phyloP scores from a whole-genome alignment of 176 grass and related monocot species.

The Tuctoria greenei region DNA sequence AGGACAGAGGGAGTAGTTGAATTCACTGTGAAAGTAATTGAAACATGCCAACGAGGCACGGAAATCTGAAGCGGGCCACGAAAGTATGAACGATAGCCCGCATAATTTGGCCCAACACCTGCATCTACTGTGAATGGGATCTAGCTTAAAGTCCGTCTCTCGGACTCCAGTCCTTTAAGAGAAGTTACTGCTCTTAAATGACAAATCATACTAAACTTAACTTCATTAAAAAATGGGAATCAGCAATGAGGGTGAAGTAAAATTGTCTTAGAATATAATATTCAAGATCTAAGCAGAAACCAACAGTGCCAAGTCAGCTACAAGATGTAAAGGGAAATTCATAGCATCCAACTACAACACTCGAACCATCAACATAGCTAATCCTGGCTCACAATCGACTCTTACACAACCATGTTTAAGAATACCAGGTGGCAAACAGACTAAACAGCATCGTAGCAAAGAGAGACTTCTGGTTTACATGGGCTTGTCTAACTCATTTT shows the following conservation, averaged over 20 bases:
- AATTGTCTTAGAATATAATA: slow-evolving; percentile 20
- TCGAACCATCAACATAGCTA: slow-evolving; percentile 7
- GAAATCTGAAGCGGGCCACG: not conserved
- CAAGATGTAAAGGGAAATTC: slow-evolving; percentile 19
- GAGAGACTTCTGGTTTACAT: not conserved
- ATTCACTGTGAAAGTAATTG: too few species aligned
- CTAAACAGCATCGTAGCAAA: slow-evolving; percentile 19
- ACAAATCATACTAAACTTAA: not conserved
- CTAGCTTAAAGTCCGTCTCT: not conserved
- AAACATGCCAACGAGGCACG: not conserved
- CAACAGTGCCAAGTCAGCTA: slow-evolving; percentile 14
- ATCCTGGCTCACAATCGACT: not conserved
- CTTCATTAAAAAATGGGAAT: not conserved
- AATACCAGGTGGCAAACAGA: not conserved
- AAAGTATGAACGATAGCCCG: not conserved
- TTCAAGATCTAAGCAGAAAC: slow-evolving; percentile 10
- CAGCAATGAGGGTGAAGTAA: not conserved
- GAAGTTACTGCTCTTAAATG: not conserved
- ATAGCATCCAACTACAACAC: slow-evolving; percentile 25
- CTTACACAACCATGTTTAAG: not conserved
- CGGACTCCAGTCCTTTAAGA: too few species aligned
- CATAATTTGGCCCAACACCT: too few species aligned
- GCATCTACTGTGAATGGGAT: not conserved
- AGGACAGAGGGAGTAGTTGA: too few species aligned
- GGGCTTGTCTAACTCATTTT: slow-evolving; percentile 39